Conservation (phyloP, 768 basidiomycete genomes). For the Mycena belliarum region DNA sequence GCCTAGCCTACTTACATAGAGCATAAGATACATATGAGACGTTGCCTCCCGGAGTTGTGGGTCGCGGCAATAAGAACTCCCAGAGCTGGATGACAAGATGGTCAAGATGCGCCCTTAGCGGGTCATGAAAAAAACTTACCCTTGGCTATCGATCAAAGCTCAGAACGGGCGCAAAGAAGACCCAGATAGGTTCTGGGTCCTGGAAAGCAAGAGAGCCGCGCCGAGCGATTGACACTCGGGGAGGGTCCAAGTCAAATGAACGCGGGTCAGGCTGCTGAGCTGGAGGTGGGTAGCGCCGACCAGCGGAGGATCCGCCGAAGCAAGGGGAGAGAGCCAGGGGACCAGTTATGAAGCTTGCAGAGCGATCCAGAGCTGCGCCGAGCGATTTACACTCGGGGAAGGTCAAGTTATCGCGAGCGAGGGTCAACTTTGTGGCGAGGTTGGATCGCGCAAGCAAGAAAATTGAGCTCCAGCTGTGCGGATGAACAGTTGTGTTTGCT, state of each 20-base stretch:
- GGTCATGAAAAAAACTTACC: background rate
- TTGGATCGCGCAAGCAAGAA: background rate
- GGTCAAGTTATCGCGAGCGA: background rate
- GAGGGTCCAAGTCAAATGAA: too few species aligned
- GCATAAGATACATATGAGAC: background rate
- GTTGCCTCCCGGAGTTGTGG: background rate
- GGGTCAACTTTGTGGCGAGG: background rate
- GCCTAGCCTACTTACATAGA: background rate
- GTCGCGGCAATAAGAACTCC: background rate
- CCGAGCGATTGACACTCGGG: background rate
- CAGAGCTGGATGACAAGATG: background rate
- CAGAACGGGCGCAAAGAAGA: background rate
- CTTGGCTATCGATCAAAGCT: background rate
- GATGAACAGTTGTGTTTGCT: background rate
- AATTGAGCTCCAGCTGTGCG: too few species aligned
- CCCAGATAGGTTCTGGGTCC: background rate
- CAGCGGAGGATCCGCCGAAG: background rate
- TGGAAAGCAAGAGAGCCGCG: background rate
- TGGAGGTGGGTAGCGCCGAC: background rate
- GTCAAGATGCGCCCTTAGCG: background rate
- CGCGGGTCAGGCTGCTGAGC: background rate
- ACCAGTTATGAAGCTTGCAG: background rate
- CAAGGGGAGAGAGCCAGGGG: background rate
- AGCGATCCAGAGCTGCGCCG: background rate
- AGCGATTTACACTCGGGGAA: background rate